phyloP scores from a whole-genome alignment of 2,329 filamentous ascomycete genomes.

The Diaporthe sp. region DNA sequence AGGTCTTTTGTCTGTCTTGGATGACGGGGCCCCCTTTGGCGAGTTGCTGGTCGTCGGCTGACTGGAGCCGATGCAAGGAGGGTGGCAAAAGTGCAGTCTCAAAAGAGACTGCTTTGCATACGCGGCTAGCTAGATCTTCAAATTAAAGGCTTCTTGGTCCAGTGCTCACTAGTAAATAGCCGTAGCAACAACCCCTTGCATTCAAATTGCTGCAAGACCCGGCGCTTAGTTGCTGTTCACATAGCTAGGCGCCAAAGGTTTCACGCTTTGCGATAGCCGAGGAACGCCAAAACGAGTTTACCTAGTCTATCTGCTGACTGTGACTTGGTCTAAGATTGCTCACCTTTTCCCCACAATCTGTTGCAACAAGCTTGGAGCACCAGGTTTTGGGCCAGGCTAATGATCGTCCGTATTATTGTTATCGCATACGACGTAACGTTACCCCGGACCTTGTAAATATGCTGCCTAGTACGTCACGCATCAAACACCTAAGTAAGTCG shows the following conservation, averaged over 20 bases:
- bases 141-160: background rate
- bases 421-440: background rate
- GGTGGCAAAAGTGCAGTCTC: background rate
- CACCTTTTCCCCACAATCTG: background rate
- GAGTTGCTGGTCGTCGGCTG: background rate
- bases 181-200: background rate
- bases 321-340: background rate
- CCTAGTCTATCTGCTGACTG: no score
- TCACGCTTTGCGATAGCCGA: background rate
- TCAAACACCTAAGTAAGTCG: background rate
- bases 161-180: background rate
- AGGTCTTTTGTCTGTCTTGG: constrained; percentile 6
- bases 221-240: background rate
- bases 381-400: background rate
- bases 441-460: background rate
- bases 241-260: background rate
- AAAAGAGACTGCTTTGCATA: background rate
- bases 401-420: no score
- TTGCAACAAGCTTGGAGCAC: background rate
- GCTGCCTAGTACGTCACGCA: background rate
- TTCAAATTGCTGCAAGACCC: background rate
- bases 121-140: background rate
- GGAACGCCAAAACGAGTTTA: background rate
- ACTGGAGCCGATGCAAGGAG: background rate
- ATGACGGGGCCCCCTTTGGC: background rate